Evolutionary conservation across 2,329 filamentous ascomycete species (phyloP).

Genomic region (Fusarium nanum): DNA sequence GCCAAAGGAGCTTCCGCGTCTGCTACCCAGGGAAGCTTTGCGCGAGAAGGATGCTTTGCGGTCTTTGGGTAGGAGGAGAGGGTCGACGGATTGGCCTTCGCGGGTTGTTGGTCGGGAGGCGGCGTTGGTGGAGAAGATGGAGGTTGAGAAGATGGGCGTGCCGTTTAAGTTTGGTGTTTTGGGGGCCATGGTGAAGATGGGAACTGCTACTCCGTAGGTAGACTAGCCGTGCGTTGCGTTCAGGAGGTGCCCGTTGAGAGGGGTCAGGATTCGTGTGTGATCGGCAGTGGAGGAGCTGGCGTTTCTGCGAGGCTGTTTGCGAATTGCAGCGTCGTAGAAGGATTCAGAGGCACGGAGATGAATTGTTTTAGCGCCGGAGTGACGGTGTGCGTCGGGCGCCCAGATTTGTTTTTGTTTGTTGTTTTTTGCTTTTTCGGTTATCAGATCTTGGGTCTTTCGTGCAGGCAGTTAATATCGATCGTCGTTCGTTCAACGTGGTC

Average conservation of each 20-base stretch:
- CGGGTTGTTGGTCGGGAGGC: conserved; percentile 53
- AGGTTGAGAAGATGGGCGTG: conserved; percentile 53
- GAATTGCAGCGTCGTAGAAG: conserved; percentile 28
- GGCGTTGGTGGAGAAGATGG: conserved; percentile 51
- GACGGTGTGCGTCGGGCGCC: conserved; percentile 9
- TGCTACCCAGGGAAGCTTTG: conserved; percentile 64
- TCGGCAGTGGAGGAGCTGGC: conserved; percentile 30
- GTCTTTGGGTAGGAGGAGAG: conserved; percentile 55
- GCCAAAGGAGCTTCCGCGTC: conserved; percentile 56
- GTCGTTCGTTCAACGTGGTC: not conserved
- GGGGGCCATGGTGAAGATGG: conserved; percentile 32
- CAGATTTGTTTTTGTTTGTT: not conserved
- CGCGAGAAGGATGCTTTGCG: conserved; percentile 66
- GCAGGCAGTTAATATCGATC: not conserved
- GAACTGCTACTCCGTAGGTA: not conserved
- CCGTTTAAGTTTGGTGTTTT: conserved; percentile 45
- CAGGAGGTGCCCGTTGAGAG: conserved; percentile 1
- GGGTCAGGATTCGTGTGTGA: conserved; percentile 17
- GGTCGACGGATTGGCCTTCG: conserved; percentile 51
- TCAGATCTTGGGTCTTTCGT: not conserved
- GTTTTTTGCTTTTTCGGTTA: not conserved
- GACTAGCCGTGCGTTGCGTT: conserved; percentile 19
- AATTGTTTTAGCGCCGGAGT: conserved; percentile 1
- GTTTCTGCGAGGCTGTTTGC: conserved; percentile 24
- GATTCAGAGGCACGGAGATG: not conserved